Percentiles rank a stretch among this genome's conserved stretches.
Evolutionary conservation across 371 early-diverging fungal genomes (phyloP).

Genomic region (Funneliformis caledonium): DNA sequence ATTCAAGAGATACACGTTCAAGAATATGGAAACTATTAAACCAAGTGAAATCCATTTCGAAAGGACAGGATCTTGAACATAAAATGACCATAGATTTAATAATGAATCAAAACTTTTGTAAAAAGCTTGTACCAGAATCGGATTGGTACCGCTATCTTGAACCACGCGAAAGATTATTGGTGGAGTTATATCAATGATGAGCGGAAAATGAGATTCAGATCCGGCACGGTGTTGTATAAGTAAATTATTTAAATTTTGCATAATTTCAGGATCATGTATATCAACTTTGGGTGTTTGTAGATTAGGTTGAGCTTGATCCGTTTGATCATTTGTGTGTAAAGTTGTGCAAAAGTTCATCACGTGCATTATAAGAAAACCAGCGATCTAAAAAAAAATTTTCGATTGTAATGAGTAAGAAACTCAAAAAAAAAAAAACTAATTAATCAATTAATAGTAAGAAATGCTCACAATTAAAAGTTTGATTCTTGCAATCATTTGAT

Average conservation of each 20-base stretch:
- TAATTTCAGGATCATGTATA: constrained; percentile 50
- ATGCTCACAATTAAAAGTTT: constrained; percentile 59
- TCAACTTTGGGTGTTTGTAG: constrained; percentile 44
- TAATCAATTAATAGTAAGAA: background rate
- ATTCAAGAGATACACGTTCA: constrained; percentile 70
- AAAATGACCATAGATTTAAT: constrained; percentile 56
- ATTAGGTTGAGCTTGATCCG: background rate
- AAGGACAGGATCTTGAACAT: constrained; percentile 67
- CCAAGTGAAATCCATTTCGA: constrained; percentile 63
- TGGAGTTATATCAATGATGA: constrained; percentile 67
- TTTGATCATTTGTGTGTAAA: constrained; percentile 47
- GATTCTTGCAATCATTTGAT: constrained; percentile 58
- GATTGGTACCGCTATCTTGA: constrained; percentile 41
- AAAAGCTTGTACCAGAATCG: constrained; percentile 49
- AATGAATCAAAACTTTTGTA: constrained; percentile 56
- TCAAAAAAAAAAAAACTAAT: no score
- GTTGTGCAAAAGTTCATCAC: constrained; percentile 73
- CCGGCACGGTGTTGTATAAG: constrained; percentile 55
- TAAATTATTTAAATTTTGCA: constrained; percentile 53
- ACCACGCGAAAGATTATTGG: constrained; percentile 62
- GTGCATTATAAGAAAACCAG: constrained; percentile 76
- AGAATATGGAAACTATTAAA: constrained; percentile 61
- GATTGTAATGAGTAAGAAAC: background rate
- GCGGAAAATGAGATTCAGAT: constrained; percentile 50
- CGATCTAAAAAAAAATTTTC: constrained; percentile 48